Conservation (phyloP, 2,329 filamentous ascomycete species). For the Intubia oerlemansii region DNA sequence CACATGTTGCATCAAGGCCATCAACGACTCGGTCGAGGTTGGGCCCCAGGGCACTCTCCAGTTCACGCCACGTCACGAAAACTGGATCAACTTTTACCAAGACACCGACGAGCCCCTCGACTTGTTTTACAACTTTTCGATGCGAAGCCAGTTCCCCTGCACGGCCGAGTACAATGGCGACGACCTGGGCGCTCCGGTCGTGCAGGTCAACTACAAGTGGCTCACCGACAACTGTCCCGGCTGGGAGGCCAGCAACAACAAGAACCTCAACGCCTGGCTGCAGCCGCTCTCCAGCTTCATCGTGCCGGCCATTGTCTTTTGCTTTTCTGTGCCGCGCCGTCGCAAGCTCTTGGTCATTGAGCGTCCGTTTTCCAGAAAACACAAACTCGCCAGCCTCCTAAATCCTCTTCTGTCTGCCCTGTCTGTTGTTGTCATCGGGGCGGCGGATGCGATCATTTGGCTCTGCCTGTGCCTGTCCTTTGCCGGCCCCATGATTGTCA, state of each 20-base stretch:
- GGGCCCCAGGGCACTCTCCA: constrained; percentile 4
- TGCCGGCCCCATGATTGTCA: constrained; percentile 12
- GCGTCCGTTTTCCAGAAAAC: too few relatives aligned
- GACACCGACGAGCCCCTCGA: constrained; percentile 2
- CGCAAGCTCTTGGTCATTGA: too few relatives aligned
- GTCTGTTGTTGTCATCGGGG: constrained; percentile 8
- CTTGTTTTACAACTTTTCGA: constrained; percentile 2
- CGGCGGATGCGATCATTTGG: constrained; percentile 11
- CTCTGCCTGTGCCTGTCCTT: constrained; percentile 11
- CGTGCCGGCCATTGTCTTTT: constrained; percentile 12
- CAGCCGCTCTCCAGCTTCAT: constrained; percentile 11
- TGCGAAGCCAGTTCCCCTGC: constrained; percentile 10
- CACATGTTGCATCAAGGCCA: constrained; percentile 10
- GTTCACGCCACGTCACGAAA: not conserved
- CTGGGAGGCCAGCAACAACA: constrained; percentile 9
- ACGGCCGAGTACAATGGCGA: constrained; percentile 8
- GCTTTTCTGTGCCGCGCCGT: constrained; percentile 10
- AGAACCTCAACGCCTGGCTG: constrained; percentile 10
- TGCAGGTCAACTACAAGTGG: constrained; percentile 9
- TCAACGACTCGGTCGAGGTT: constrained; percentile 8
- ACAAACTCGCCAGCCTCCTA: too few relatives aligned
- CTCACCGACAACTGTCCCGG: constrained; percentile 8
- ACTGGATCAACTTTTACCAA: constrained; percentile 5
- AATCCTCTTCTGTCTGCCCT: too few relatives aligned
- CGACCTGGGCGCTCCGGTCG: constrained; percentile 7